A percentile compares a stretch with the other conserved stretches of the same genome.
Conservation (phyloP, 306 rosid species). For the Quercus aquifolioides region DNA sequence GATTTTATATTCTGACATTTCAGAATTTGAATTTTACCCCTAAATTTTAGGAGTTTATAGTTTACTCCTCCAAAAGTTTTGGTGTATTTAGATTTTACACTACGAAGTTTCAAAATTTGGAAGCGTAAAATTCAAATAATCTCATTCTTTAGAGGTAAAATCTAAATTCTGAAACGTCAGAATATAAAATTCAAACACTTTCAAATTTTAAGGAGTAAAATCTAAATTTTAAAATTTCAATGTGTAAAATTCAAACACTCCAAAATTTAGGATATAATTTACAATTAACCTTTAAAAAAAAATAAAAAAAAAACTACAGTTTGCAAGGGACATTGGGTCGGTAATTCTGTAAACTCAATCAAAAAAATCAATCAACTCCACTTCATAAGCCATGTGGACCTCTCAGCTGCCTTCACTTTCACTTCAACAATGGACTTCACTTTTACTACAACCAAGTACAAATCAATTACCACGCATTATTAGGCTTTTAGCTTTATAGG, state of each 20-base stretch:
- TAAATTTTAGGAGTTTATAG: too few relatives aligned
- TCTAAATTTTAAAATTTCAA: too few relatives aligned
- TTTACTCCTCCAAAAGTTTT: too few relatives aligned
- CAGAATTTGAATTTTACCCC: too few relatives aligned
- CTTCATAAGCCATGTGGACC: not conserved
- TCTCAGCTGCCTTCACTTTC: not conserved
- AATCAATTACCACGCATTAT: not conserved
- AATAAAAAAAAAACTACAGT: not conserved
- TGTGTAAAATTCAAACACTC: fast-evolving
- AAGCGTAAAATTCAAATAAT: too few relatives aligned
- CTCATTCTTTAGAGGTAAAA: fast-evolving
- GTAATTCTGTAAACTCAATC: not conserved
- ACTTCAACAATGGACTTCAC: not conserved
- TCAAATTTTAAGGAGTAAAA: fast-evolving
- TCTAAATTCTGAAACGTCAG: fast-evolving
- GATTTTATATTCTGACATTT: too few relatives aligned
- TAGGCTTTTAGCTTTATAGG: not conserved
- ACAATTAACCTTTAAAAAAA: too few relatives aligned
- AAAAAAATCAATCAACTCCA: not conserved
- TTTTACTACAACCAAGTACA: not conserved
- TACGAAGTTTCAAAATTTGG: fast-evolving
- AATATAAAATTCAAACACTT: fast-evolving
- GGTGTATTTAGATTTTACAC: too few relatives aligned
- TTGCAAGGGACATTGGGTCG: not conserved
- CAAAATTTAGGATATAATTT: too few relatives aligned